phyloP scores from a whole-genome alignment of 768 basidiomycete species.

The Mycena galericulata region DNA sequence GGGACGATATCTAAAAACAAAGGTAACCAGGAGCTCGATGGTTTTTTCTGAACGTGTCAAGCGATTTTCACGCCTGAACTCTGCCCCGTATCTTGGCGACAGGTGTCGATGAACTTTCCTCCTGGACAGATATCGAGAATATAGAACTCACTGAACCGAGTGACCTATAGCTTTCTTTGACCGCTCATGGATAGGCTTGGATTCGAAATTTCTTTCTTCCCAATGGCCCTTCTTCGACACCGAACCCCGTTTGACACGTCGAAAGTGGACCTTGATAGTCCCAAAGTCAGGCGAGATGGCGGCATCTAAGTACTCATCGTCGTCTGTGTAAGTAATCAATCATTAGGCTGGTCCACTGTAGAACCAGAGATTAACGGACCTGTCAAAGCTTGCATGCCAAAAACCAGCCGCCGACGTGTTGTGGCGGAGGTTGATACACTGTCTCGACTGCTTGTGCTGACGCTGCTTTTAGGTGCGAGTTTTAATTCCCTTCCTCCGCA shows the following conservation, averaged over 20 bases:
- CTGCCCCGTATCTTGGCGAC: constrained; percentile 9
- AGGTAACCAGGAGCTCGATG: constrained; percentile 1
- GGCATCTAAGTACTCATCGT: constrained; percentile 16
- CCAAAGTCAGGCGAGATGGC: constrained; percentile 21
- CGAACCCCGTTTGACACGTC: neutral
- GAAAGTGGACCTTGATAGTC: neutral
- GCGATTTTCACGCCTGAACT: neutral
- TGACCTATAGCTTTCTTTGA: constrained; percentile 31
- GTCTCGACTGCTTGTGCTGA: neutral
- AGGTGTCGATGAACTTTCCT: neutral
- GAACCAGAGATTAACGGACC: constrained; percentile 4
- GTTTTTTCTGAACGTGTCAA: neutral
- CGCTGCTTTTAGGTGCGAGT: neutral
- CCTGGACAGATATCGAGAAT: neutral
- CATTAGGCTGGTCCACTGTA: too few relatives aligned
- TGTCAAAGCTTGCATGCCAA: constrained; percentile 17
- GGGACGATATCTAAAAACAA: constrained; percentile 24
- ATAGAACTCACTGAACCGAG: constrained; percentile 19
- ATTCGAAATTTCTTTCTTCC: neutral
- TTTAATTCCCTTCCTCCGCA: constrained; percentile 11
- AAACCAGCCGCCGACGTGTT: neutral
- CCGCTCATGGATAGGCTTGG: constrained; percentile 19
- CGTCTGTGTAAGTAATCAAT: neutral
- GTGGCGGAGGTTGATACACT: constrained; percentile 8
- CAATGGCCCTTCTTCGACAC: too few relatives aligned